A percentile compares a stretch with the other conserved stretches of the same genome.
phyloP scores from a whole-genome alignment of 2,329 filamentous ascomycete genomes.

The Ambrosiella xylebori region DNA sequence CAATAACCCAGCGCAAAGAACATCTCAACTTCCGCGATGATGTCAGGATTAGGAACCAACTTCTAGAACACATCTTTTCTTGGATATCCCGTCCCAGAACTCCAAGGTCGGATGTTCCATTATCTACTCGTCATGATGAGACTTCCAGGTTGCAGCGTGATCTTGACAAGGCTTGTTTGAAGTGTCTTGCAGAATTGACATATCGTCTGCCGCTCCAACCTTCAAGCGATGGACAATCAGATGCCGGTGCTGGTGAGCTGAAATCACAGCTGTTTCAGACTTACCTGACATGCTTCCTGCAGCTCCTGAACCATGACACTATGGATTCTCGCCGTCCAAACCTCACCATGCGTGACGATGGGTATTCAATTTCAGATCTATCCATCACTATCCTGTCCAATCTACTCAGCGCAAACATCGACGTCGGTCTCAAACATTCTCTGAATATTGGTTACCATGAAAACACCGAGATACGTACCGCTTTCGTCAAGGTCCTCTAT shows the following conservation, averaged over 20 bases:
- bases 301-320: constrained; percentile 41
- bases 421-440: constrained; percentile 53
- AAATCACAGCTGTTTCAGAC: constrained; percentile 56
- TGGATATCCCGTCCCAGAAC: constrained; percentile 49
- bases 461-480: constrained; percentile 50
- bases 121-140: constrained; percentile 37
- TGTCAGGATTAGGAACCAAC: constrained; percentile 49
- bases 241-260: constrained; percentile 48
- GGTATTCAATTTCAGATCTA: constrained; percentile 39
- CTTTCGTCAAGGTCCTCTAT: constrained; percentile 52
- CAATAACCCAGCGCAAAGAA: constrained; percentile 48
- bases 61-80: constrained; percentile 49
- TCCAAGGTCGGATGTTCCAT: constrained; percentile 27
- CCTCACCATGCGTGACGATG: constrained; percentile 31
- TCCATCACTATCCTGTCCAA: constrained; percentile 53
- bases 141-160: constrained; percentile 41
- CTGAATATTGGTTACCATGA: constrained; percentile 55
- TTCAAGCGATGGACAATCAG: constrained; percentile 40
- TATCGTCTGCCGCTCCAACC: constrained; percentile 50
- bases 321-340: constrained; percentile 14
- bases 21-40: constrained; percentile 52
- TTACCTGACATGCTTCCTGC: constrained; percentile 54
- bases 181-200: constrained; percentile 47
- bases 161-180: constrained; percentile 47
- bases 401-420: constrained; percentile 52